These are phyloP conservation scores for Phlyctochytrium bullatum DNA, from an alignment of 192 early-diverging fungal species.

Conservation along the genomic window DNA sequence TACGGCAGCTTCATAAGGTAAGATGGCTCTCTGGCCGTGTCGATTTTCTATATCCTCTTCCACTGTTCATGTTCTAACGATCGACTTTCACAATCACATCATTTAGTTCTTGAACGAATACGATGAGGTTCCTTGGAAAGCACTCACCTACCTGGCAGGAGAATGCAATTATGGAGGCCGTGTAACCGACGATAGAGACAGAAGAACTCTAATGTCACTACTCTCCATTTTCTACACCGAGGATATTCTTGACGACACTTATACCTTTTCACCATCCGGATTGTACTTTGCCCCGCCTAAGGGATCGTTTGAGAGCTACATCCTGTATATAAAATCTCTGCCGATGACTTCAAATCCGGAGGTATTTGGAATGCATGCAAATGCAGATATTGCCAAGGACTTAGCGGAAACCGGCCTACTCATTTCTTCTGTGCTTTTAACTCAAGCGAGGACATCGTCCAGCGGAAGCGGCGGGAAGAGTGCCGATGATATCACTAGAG, in stretches of 20 bases:
- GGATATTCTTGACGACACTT: slow-evolving; percentile 47
- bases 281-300: slow-evolving; percentile 52
- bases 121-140: slow-evolving; percentile 59
- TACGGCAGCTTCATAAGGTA: slow-evolving; percentile 59
- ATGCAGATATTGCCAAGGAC: slow-evolving; percentile 62
- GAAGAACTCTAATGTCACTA: slow-evolving; percentile 50
- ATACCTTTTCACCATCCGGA: slow-evolving; percentile 49
- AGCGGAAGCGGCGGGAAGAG: slow-evolving; percentile 41
- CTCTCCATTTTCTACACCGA: slow-evolving; percentile 51
- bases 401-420: slow-evolving; percentile 53
- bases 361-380: slow-evolving; percentile 65
- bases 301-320: slow-evolving; percentile 47
- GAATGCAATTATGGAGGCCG: slow-evolving; percentile 65
- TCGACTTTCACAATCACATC: slow-evolving; percentile 5
- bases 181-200: slow-evolving; percentile 58
- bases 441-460: slow-evolving; percentile 41
- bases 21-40: slow-evolving; percentile 7
- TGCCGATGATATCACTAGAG: slow-evolving; percentile 46
- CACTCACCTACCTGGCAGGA: slow-evolving; percentile 54
- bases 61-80: neutral
- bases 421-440: slow-evolving; percentile 49
- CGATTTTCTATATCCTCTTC: neutral
- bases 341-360: slow-evolving; percentile 56
- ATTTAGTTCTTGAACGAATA: slow-evolving; percentile 58
- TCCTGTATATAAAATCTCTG: slow-evolving; percentile 55